A percentile compares a stretch with the other conserved stretches of the same genome.
phyloP scores from a whole-genome alignment of 176 grass and related monocot species.

The Tillandsia fasciculata region DNA sequence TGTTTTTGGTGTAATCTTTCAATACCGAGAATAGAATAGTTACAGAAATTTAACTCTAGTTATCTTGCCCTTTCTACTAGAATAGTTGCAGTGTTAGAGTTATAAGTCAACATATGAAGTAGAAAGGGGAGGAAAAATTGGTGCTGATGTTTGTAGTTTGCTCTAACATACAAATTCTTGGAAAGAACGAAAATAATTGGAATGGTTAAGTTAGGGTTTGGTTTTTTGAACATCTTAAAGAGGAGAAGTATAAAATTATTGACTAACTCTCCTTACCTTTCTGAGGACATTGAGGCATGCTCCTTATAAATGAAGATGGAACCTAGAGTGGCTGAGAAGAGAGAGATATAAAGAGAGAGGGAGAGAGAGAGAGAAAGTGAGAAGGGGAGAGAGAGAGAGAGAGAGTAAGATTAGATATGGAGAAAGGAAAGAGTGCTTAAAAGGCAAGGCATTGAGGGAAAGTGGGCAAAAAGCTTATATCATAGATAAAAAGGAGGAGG shows the following conservation, averaged over 20 bases:
- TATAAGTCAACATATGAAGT: too few relatives aligned
- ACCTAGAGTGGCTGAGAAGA: not conserved
- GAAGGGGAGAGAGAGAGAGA: conserved; percentile 26
- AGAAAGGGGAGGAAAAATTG: too few relatives aligned
- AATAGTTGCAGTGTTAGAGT: too few relatives aligned
- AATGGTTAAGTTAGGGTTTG: not conserved
- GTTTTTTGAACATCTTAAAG: not conserved
- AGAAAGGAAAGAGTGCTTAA: conserved; percentile 80
- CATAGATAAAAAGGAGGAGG: conserved; percentile 31
- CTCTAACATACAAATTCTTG: too few relatives aligned
- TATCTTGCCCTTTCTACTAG: too few relatives aligned
- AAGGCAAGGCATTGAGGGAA: conserved; percentile 72
- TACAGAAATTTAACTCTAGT: too few relatives aligned
- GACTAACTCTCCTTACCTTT: conserved; percentile 34
- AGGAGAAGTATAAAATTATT: not conserved
- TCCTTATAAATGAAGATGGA: conserved; percentile 22
- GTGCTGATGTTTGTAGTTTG: too few relatives aligned
- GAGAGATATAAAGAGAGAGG: not conserved
- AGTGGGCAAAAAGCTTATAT: conserved; percentile 43
- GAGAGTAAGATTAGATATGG: conserved; percentile 12
- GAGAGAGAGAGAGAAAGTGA: conserved; percentile 21
- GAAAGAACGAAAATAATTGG: not conserved
- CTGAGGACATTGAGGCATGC: conserved; percentile 91
- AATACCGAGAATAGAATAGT: too few relatives aligned
- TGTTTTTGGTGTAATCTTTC: too few relatives aligned